Conservation (phyloP, 176 grass and related monocot genomes). For the Oryza glaberrima region DNA sequence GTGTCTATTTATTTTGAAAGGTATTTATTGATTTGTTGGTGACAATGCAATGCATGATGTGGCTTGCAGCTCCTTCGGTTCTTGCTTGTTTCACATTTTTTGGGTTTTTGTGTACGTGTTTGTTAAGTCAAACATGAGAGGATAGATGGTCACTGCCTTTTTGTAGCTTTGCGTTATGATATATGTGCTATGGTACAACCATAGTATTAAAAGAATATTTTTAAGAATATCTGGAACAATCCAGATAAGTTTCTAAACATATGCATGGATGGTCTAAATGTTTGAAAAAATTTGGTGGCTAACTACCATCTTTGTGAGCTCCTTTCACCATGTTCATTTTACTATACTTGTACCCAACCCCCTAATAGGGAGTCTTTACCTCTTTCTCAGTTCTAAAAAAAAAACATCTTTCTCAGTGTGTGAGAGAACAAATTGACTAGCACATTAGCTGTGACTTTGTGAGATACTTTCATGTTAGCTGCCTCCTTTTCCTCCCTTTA, state of each 20-base stretch:
- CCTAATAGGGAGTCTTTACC: not conserved
- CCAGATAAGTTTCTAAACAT: not conserved
- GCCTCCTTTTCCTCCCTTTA: too few relatives aligned
- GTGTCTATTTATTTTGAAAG: not conserved
- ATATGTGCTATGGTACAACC: not conserved
- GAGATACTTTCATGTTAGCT: too few relatives aligned
- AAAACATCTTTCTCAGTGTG: too few relatives aligned
- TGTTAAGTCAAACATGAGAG: not conserved
- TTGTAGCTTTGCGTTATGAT: not conserved
- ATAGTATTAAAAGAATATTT: not conserved
- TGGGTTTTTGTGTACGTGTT: not conserved
- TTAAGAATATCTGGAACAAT: not conserved
- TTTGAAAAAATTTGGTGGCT: not conserved
- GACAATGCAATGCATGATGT: not conserved
- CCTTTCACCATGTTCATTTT: not conserved
- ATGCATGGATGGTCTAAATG: not conserved
- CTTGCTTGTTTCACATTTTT: not conserved
- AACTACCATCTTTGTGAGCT: not conserved
- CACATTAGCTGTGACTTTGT: too few relatives aligned
- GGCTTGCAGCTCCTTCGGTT: not conserved
- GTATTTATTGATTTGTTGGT: not conserved
- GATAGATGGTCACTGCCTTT: not conserved
- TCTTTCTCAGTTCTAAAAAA: too few relatives aligned
- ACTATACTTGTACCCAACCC: not conserved
- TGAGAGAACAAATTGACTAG: too few relatives aligned